Conservation (phyloP, 2,329 filamentous ascomycete genomes). For the Lecanosticta acicola region DNA sequence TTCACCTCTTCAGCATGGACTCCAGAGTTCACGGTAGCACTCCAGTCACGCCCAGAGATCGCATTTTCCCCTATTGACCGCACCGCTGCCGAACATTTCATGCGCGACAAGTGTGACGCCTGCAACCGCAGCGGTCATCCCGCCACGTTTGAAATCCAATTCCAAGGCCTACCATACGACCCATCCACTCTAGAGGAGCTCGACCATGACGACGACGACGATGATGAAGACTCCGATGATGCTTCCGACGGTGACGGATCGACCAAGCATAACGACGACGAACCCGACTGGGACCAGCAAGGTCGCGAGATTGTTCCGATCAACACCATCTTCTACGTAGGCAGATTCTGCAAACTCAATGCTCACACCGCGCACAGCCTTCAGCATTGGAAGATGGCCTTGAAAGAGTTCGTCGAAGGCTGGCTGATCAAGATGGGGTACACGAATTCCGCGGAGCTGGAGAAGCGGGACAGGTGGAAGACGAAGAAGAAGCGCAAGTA, state of each 20-base stretch:
- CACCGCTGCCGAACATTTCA: conserved; percentile 30
- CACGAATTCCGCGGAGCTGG: conserved; percentile 52
- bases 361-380: conserved; percentile 66
- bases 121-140: conserved; percentile 66
- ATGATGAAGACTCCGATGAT: conserved; percentile 31
- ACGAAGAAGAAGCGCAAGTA: conserved; percentile 54
- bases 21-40: conserved; percentile 56
- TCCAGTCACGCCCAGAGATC: conserved; percentile 61
- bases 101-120: conserved; percentile 56
- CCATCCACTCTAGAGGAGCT: conserved; percentile 61
- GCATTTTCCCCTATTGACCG: conserved; percentile 44
- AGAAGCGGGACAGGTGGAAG: conserved; percentile 57
- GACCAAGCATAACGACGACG: conserved; percentile 32
- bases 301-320: conserved; percentile 43
- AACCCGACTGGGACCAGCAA: conserved; percentile 44
- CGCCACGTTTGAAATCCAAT: conserved; percentile 58
- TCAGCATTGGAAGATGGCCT: conserved; percentile 68
- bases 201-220: conserved; percentile 50
- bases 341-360: conserved; percentile 56
- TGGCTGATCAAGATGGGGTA: conserved; percentile 56
- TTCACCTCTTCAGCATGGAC: conserved; percentile 69
- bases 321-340: conserved; percentile 48
- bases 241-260: conserved; percentile 29
- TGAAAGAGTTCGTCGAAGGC: conserved; percentile 66
- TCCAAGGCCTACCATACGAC: conserved; percentile 62